These are phyloP conservation scores for Purpureocillium takamizusanense DNA, from an alignment of 2,329 filamentous ascomycete species.

Conservation along the genomic window DNA sequence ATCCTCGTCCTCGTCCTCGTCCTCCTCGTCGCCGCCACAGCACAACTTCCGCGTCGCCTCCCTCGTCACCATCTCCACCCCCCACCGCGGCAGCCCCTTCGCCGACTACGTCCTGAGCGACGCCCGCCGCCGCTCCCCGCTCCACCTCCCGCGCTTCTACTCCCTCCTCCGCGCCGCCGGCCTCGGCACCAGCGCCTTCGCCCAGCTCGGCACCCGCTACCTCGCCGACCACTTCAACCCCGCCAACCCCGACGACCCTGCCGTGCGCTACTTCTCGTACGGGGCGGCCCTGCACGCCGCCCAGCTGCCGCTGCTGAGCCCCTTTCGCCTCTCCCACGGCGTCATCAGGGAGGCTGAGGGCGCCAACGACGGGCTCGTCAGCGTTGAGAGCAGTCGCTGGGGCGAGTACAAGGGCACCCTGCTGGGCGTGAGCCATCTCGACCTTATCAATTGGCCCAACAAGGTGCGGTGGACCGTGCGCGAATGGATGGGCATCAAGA, in stretches of 20 bases:
- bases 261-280: conserved; percentile 53
- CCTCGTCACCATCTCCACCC: conserved; percentile 46
- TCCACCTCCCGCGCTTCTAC: conserved; percentile 46
- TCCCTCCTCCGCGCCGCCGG: conserved; percentile 39
- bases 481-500: conserved; percentile 40
- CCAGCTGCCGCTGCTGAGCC: conserved; percentile 50
- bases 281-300: conserved; percentile 36
- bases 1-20: conserved; percentile 41
- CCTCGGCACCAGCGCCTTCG: conserved; percentile 50
- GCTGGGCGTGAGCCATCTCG: conserved; percentile 51
- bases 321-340: conserved; percentile 44
- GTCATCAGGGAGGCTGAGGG: conserved; percentile 45
- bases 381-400: conserved; percentile 52
- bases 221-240: conserved; percentile 53
- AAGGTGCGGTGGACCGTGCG: conserved; percentile 45
- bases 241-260: conserved; percentile 39
- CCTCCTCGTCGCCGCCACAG: conserved; percentile 16
- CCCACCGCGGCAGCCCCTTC: conserved; percentile 45
- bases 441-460: conserved; percentile 62
- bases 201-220: conserved; percentile 49
- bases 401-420: conserved; percentile 56
- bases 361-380: conserved; percentile 60
- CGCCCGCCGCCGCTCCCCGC: conserved; percentile 24
- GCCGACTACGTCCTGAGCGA: conserved; percentile 42
- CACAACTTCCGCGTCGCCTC: conserved; percentile 33